Evolutionary conservation across 306 rosid genomes (phyloP), one percentile per base, ranked within the genome.

Genomic region (Dalbergia cultrata): DNA sequence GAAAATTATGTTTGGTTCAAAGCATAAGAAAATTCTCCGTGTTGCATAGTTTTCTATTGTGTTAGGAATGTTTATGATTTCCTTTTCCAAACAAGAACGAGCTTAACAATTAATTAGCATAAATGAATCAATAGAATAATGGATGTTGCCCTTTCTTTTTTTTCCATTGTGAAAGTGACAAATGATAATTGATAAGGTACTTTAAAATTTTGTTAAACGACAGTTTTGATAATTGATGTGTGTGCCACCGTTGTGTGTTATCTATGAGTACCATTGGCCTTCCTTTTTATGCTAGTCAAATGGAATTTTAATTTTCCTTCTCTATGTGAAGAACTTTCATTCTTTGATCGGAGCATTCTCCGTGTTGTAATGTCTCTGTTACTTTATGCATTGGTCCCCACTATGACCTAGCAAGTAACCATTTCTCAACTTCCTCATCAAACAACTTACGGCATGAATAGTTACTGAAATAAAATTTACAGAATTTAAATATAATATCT

Each of bases 381-480:
- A 22, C 10, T n/a, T 71, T 18, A 65, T 35, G 13, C 34, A 22
- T 34, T 0, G 54, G 64, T 56, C 64, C 69, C 78, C 50, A 80
- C 66, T 34, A 44, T 43, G 82, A 13, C 49, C 52, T 19, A 17
- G 45, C 14, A 70, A 60, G 34, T 21, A 50, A 52, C 56, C 49
- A 72, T 63, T 71, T 80, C 65, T 37, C 78, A 72, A 52, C 73
- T 80, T 52, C 22, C 35, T 52, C 59, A 37, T 72, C 66, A 31
- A 49, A 49, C 56, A 18, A 19, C 17, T 60, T 2, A 9, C 14
- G 57, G 17, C 39, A 14, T 70, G 10, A 19, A 41, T 49, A 19
- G 52, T 76, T 67, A 37, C 52, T 67, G 13, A 21, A 52, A 8
- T 13, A 49, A 39, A 41, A 26, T 39, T 14, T 43, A 43, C 3